Evolutionary conservation across 129 eudicot species (phyloP).

Genomic region (Glebionis coronaria): DNA sequence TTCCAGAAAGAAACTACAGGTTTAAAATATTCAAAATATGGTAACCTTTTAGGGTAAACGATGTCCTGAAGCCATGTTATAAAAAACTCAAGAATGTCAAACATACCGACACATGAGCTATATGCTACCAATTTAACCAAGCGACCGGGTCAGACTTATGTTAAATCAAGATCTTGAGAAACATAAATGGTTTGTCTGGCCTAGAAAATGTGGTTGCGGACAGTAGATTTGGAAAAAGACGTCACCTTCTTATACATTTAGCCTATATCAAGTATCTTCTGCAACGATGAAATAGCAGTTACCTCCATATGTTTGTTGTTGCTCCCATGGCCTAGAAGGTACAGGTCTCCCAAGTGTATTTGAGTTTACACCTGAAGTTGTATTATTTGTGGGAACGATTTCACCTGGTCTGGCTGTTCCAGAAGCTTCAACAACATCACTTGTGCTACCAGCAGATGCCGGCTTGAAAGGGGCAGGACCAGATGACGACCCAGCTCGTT

Average conservation of each 20-base stretch:
- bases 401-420: slow-evolving; percentile 98
- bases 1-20: no score
- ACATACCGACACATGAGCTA: no score
- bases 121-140: no score
- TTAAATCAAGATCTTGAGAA: not conserved
- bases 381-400: slow-evolving; percentile 58
- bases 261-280: not conserved
- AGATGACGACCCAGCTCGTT: slow-evolving; percentile 83
- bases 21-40: no score
- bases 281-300: slow-evolving; percentile 3
- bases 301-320: slow-evolving; percentile 78
- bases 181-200: not conserved
- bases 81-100: no score
- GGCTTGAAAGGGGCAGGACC: slow-evolving; percentile 92
- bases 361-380: slow-evolving; percentile 47
- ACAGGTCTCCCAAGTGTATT: slow-evolving; percentile 82
- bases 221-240: not conserved
- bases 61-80: no score
- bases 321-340: slow-evolving; percentile 96
- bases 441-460: slow-evolving; percentile 83
- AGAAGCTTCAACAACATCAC: slow-evolving; percentile 93
- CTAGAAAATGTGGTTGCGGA: not conserved
- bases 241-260: not conserved
- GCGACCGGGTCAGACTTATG: not conserved
- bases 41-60: no score